Percentiles rank a stretch among this genome's conserved stretches.
Conservation (phyloP, 495 filamentous ascomycete genomes). For the Lepidopterella palustris region DNA sequence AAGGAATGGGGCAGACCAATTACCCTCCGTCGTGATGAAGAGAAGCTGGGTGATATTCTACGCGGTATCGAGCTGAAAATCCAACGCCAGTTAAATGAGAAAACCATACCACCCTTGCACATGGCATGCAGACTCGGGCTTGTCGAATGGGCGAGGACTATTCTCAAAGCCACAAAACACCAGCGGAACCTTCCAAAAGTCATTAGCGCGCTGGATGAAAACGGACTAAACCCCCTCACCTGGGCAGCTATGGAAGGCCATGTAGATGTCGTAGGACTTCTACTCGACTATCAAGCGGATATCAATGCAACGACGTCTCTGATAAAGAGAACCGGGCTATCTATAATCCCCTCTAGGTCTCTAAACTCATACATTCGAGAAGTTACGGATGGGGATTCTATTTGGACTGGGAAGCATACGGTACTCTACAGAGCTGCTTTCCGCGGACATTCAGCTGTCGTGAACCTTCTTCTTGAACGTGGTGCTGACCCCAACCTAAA, state of each 20-base stretch:
- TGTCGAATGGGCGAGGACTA: not conserved
- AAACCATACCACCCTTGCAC: too few species aligned
- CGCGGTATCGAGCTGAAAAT: too few species aligned
- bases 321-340: too few species aligned
- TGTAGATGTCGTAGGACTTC: not conserved
- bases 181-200: too few species aligned
- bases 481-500: too few species aligned
- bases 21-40: not conserved
- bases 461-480: not conserved
- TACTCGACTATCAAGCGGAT: not conserved
- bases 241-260: not conserved
- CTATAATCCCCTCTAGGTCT: too few species aligned
- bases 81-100: too few species aligned
- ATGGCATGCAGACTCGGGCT: not conserved
- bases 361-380: too few species aligned
- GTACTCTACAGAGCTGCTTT: not conserved
- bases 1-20: not conserved
- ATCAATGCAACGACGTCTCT: not conserved
- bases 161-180: too few species aligned
- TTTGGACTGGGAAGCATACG: too few species aligned
- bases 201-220: not conserved
- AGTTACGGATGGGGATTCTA: too few species aligned
- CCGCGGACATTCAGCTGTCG: not conserved
- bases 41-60: too few species aligned
- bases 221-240: not conserved